Base-by-base conservation (phyloP, 1,139 yeast genomes). In the Kurtzmaniella natalensis region DNA sequence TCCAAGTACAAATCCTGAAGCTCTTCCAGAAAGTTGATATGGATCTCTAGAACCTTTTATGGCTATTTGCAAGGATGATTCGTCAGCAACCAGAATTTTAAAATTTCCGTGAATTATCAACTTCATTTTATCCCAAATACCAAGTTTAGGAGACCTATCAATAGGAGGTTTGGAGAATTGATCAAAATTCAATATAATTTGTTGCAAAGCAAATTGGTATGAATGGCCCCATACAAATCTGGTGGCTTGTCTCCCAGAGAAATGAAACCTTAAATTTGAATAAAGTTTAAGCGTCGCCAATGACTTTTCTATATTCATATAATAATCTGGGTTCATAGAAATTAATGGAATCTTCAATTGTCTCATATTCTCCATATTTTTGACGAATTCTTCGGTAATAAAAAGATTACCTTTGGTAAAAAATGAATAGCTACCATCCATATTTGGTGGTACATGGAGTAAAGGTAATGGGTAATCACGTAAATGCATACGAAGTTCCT, bases 181-280 rank as follows among this genome's bases (percentile, higher is more conserved):
- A 48, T 88, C 96, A 46, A 89, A 72, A 38, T 79, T 83, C 36
- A 78, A 64, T 81, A 85, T 84, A 2, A 81, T 70, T 44, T 87
- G 92, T 44, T 87, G 89, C 26, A 89, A 72, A 1, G 88, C 94
- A 25, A 95, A 89, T 47, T 81, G 87, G 49, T 81, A 81, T 0
- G 88, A 82, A 24, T 81, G 80, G 19, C 95, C 94, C 95, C 96
- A 88, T 0, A 86, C 77, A 28, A 86, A 77, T 24, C 85, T 64
- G 0, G 94, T 76, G 0, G 92, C 80, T 7, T 58, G 55, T 14
- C 65, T 61, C 0, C 94, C 73, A 37, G 70, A 65, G 27, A 84
- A 68, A 11, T 64, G 66, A 39, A 85, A 68, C 9, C 64, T 58
- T 42, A 87, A 53, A 38, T 80, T 80, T 0, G 88, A 73, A 49